phyloP scores from a whole-genome alignment of 2,329 filamentous ascomycete species.

The Neodidymelliopsis sp. region DNA sequence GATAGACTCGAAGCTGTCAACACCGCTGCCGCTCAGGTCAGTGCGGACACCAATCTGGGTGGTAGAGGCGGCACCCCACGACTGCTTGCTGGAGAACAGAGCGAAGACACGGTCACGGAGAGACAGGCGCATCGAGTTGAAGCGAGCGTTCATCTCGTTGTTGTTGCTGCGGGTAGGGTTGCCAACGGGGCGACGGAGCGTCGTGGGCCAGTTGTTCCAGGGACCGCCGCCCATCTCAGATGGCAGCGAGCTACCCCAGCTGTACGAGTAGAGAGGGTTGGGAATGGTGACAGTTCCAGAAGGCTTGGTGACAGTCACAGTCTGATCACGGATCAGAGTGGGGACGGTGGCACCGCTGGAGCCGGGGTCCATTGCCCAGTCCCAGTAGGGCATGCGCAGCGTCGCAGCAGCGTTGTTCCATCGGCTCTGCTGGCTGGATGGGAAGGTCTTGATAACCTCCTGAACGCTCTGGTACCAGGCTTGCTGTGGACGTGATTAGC shows the following conservation, averaged over 20 bases:
- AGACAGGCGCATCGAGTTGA: conserved; percentile 37
- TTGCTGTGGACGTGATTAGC: conserved; percentile 46
- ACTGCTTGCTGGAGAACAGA: conserved; percentile 43
- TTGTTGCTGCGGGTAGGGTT: conserved; percentile 49
- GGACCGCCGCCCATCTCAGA: conserved; percentile 54
- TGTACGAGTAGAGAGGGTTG: conserved; percentile 58
- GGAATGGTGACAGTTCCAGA: conserved; percentile 47
- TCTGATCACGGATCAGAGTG: conserved; percentile 50
- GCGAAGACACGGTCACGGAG: conserved; percentile 48
- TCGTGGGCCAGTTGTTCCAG: conserved; percentile 41
- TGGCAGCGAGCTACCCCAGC: conserved; percentile 60
- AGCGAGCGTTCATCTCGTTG: conserved; percentile 43
- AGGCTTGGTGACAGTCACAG: conserved; percentile 54
- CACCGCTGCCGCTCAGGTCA: conserved; percentile 35
- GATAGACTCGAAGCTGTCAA: conserved; percentile 48
- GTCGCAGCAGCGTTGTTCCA: conserved; percentile 51
- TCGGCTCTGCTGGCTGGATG: conserved; percentile 46
- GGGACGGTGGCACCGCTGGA: conserved; percentile 38
- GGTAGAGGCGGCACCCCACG: conserved; percentile 42
- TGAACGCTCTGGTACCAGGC: conserved; percentile 51
- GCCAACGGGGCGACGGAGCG: conserved; percentile 43
- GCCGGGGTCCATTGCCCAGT: conserved; percentile 54
- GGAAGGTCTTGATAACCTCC: conserved; percentile 53
- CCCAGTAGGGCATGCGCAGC: conserved; percentile 58
- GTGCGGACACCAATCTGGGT: conserved; percentile 42